Conservation (phyloP, 2,329 filamentous ascomycete genomes). For the Talaromyces pinophilus region DNA sequence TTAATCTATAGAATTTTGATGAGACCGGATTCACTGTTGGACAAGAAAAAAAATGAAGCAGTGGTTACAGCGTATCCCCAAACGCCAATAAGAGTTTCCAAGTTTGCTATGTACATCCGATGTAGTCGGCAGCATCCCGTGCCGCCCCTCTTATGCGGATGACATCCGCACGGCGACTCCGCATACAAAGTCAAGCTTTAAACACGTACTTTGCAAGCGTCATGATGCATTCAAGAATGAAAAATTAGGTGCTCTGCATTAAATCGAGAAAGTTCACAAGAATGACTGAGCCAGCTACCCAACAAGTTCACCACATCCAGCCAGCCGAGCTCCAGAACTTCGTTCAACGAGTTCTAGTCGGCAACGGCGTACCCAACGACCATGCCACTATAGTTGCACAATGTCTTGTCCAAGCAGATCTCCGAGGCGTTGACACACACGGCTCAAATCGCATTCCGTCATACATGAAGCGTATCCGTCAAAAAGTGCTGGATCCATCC, state of each 20-base stretch:
- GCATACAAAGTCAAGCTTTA: not conserved
- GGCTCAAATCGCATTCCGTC: conserved; percentile 76
- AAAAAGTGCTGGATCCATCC: conserved; percentile 65
- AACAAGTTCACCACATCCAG: conserved; percentile 14
- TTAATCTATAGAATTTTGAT: too few relatives aligned
- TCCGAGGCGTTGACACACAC: conserved; percentile 78
- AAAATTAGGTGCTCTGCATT: too few relatives aligned
- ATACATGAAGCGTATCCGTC: conserved; percentile 71
- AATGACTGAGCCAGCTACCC: not conserved
- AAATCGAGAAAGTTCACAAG: too few relatives aligned
- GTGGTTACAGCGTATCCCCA: too few relatives aligned
- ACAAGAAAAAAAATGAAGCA: not conserved
- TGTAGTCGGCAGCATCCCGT: not conserved
- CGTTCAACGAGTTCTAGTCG: conserved; percentile 32
- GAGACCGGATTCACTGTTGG: too few relatives aligned
- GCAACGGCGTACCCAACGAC: conserved; percentile 57
- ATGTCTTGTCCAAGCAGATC: conserved; percentile 71
- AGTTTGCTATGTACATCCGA: too few relatives aligned
- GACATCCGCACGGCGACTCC: not conserved
- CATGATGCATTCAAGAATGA: not conserved
- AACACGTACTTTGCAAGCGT: not conserved
- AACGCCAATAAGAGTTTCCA: too few relatives aligned
- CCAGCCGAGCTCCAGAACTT: conserved; percentile 27
- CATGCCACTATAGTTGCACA: conserved; percentile 66
- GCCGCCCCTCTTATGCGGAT: not conserved